Evolutionary conservation across 306 rosid genomes (phyloP).

Genomic region (Cucumis sativus): Cucumber_9930_V3 NC_026660.2:19800501-19801000

Average conservation of each 20-base stretch:
- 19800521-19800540: constrained; percentile 1
- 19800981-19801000: background rate
- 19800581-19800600: constrained; percentile 14
- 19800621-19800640: constrained; percentile 10
- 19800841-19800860: background rate
- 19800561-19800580: background rate
- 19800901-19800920: background rate
- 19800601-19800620: background rate
- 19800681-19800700: background rate
- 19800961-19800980: background rate
- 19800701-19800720: background rate
- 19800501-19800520: constrained; percentile 20
- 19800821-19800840: constrained; percentile 51
- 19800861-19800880: background rate
- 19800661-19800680: constrained; percentile 14
- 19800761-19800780: constrained; percentile 81
- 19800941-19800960: constrained; percentile 7
- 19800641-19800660: constrained; percentile 14
- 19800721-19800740: background rate
- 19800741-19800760: constrained; percentile 29
- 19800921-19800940: constrained; percentile 8
- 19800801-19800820: constrained; percentile 71
- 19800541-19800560: constrained; percentile 10
- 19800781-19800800: constrained; percentile 80
- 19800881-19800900: background rate